These are phyloP conservation scores for Scytalidium sp. DNA, from an alignment of 2,329 filamentous ascomycete genomes.

Conservation along the genomic window DNA sequence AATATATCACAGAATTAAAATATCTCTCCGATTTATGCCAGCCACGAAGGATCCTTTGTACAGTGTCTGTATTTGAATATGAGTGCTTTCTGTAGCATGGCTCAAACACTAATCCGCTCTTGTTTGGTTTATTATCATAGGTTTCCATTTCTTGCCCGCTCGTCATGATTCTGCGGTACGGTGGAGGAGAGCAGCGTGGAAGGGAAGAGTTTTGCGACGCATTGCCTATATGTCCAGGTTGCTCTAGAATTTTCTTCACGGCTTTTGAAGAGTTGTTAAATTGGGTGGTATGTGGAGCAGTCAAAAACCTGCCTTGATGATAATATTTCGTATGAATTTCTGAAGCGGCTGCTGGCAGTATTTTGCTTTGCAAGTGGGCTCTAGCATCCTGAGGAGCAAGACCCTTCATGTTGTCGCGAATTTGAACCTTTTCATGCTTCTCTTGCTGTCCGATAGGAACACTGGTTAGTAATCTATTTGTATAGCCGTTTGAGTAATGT, in stretches of 20 bases:
- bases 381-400: background rate
- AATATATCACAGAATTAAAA: background rate
- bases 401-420: background rate
- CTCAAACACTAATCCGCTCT: slow-evolving; percentile 9
- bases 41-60: background rate
- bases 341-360: background rate
- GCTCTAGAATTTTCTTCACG: background rate
- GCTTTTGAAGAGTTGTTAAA: background rate
- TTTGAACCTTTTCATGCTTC: background rate
- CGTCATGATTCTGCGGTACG: background rate
- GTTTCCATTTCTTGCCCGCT: background rate
- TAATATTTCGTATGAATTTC: background rate
- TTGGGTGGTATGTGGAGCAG: background rate
- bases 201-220: background rate
- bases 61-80: background rate
- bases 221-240: background rate
- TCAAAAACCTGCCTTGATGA: background rate
- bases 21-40: background rate
- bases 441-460: background rate
- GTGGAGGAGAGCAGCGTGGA: background rate
- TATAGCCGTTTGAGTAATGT: background rate
- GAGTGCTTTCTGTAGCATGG: slow-evolving; percentile 1
- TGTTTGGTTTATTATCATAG: background rate
- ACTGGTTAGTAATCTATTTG: background rate
- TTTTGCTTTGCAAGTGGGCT: background rate